Base-by-base conservation (phyloP, 179 eudicot species). In the Spinacia oleracea region DNA sequence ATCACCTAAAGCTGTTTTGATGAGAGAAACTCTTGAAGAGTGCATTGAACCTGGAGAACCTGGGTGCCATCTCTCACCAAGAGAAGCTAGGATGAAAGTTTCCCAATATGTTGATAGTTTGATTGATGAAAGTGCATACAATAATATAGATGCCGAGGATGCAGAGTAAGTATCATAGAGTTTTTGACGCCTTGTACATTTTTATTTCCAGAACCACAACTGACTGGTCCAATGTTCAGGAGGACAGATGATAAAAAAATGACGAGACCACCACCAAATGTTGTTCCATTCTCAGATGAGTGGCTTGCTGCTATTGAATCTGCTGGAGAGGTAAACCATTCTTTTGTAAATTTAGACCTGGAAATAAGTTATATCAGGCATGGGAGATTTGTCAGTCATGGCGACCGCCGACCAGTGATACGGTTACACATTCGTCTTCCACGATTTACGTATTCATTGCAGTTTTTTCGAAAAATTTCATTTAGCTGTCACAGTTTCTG, bases 291-390 rank as follows among this genome's bases (percentile, higher is more conserved):
- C 82, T 93, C 98, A 83, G 99, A 96, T 65, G 97, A 96, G 86
- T 96, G 99, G 99, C 84, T 96, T 80, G 97, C 99, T 85, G 97
- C 94, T 67, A 84, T 93, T 50, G 98, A 91, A 86, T 93, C 98
- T 76, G 97, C 97, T 83, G 98, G 99, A 83, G 99, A 93, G 93
- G 98, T 93, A 90, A 83, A 68, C 76, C 66, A 35, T 72, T n/a
- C 32, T 56, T 31, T 21, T 5, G 21, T 20, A 46, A 18, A 32
- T 29, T 12, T 38, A 63, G 34, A 72, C 53, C 23, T 48, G 21
- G 6, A 76, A 43, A 55, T 23, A 64, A 73, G 14, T 21, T 64
- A 5, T 42, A 65, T 64, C n/a, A n/a, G n/a, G n/a, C n/a, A n/a
- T n/a, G n/a, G n/a, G n/a, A n/a, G n/a, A 51, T 51, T 53, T 16